Evolutionary conservation across 2,329 filamentous ascomycete genomes (phyloP).

Genomic region (Xylaria sp.): DNA sequence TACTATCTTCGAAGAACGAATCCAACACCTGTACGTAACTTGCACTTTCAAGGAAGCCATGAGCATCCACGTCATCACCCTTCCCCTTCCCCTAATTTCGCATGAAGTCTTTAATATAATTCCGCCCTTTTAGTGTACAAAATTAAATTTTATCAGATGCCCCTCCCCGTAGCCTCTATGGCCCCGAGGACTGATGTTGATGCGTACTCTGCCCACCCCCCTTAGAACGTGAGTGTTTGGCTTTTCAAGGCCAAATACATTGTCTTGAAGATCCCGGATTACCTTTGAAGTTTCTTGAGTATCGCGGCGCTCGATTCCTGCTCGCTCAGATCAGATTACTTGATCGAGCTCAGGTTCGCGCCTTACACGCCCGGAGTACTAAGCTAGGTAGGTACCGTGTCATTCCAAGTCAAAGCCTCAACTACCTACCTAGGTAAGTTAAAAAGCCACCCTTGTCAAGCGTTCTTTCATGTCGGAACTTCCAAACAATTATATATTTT

Average conservation of each 20-base stretch:
- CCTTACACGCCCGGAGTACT: not conserved
- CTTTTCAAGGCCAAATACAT: too few species aligned
- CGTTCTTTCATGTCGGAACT: too few species aligned
- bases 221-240: not conserved
- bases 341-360: not conserved
- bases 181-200: not conserved
- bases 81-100: not conserved
- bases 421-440: not conserved
- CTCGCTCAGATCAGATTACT: not conserved
- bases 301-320: not conserved
- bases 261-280: too few species aligned
- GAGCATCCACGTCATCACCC: not conserved
- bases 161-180: not conserved
- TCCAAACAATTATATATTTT: not conserved
- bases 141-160: not conserved
- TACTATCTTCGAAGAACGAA: too few species aligned
- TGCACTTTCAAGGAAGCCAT: not conserved
- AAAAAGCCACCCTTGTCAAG: not conserved
- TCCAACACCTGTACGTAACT: not conserved
- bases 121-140: not conserved
- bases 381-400: too few species aligned
- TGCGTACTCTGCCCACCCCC: too few species aligned
- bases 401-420: not conserved
- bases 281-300: not conserved
- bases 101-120: not conserved